A percentile compares a stretch with the other conserved stretches of the same genome.
Evolutionary conservation across 139 green algal species (phyloP).

Genomic region (Asterochloris erici): DNA sequence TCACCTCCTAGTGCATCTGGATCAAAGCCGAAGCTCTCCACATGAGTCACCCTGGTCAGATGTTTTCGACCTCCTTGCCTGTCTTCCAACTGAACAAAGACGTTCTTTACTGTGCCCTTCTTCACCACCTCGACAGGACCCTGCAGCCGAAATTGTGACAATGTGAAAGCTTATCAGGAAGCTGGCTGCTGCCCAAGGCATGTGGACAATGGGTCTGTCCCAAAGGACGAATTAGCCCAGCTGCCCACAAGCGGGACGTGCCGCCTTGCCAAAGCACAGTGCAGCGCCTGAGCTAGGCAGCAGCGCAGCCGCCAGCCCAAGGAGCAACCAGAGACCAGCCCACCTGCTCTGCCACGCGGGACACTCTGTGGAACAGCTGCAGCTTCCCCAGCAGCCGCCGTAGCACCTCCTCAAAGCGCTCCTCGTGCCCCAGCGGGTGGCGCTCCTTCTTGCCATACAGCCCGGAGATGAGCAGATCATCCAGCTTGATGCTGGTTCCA

Average conservation of each 20-base stretch:
- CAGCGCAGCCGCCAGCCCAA: too few relatives aligned
- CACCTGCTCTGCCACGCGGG: constrained; percentile 7
- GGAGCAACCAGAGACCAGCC: too few relatives aligned
- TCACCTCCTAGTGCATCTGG: constrained; percentile 12
- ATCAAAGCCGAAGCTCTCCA: constrained; percentile 27
- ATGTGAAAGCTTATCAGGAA: not conserved
- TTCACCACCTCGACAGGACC: constrained; percentile 15
- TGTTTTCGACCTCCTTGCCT: constrained; percentile 31
- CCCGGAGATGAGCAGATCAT: constrained; percentile 16
- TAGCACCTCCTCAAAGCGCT: constrained; percentile 6
- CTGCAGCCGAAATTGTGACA: not conserved
- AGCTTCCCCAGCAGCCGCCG: constrained; percentile 29
- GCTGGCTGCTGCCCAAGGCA: not conserved
- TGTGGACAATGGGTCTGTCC: too few relatives aligned
- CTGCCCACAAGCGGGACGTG: too few relatives aligned
- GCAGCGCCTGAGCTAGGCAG: too few relatives aligned
- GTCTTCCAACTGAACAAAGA: constrained; percentile 26
- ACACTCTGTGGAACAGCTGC: constrained; percentile 20
- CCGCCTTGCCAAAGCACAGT: too few relatives aligned
- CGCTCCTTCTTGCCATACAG: constrained; percentile 33
- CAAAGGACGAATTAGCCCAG: too few relatives aligned
- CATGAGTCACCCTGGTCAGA: constrained; percentile 18
- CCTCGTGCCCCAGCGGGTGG: constrained; percentile 10
- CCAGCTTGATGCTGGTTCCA: constrained; percentile 17
- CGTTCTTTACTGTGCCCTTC: constrained; percentile 16